Percentiles rank a stretch among this genome's conserved stretches.
These are phyloP conservation scores for Sporothrix phasma DNA, from an alignment of 2,329 filamentous ascomycete genomes.

Conservation along the genomic window DNA sequence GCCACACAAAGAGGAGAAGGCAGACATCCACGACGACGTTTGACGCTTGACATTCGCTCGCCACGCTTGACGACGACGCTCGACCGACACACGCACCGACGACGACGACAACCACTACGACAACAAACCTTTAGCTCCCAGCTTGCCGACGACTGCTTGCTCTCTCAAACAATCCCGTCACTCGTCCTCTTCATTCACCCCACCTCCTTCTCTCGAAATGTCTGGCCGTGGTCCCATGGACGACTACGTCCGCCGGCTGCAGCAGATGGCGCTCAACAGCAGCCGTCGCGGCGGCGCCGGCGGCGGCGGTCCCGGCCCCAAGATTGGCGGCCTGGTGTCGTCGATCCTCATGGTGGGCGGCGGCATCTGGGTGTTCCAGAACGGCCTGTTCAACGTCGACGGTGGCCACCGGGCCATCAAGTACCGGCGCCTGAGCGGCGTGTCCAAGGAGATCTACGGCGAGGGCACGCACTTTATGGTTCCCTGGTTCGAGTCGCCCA, in stretches of 20 bases:
- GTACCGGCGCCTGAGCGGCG: conserved; percentile 84
- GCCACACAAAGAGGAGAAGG: conserved; percentile 5
- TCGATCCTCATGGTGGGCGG: conserved; percentile 37
- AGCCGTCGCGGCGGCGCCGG: conserved; percentile 30
- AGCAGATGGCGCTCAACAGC: conserved; percentile 37
- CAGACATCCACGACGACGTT: conserved; percentile 2
- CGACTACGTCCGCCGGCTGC: conserved; percentile 42
- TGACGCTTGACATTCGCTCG: background rate
- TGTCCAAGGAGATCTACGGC: conserved; percentile 88
- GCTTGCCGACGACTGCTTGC: background rate
- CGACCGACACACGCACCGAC: background rate
- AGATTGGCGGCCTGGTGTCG: conserved; percentile 31
- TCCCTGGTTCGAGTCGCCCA: conserved; percentile 94
- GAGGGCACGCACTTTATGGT: conserved; percentile 95
- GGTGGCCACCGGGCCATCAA: conserved; percentile 99
- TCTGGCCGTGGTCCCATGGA: conserved; percentile 34
- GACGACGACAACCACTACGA: background rate
- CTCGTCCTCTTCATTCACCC: background rate
- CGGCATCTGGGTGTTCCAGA: conserved; percentile 43
- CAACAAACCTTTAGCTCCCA: background rate
- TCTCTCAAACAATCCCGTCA: background rate
- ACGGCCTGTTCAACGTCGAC: conserved; percentile 73
- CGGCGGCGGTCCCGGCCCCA: conserved; percentile 31
- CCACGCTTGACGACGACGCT: background rate
- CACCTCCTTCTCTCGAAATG: conserved; percentile 22